Base-by-base conservation (phyloP, 768 basidiomycete genomes). In the Mycena crocata region DNA sequence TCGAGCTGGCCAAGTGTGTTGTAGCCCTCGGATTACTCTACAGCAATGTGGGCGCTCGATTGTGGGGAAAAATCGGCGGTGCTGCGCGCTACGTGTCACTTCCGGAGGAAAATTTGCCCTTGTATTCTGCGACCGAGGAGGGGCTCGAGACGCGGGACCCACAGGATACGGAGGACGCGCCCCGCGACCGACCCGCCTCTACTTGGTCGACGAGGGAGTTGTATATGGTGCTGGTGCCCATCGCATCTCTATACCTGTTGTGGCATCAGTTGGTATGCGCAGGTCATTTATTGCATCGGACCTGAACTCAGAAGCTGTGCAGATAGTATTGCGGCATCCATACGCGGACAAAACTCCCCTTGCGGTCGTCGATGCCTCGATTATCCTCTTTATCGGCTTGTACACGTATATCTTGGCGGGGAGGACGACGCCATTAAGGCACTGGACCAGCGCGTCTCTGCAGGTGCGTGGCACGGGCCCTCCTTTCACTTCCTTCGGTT, bases 371-470 rank as follows among this genome's bases (percentile, higher is more conserved):
- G 61, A 62, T 49, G 51, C 40, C 2, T 19, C 55, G 17, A 15
- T 42, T 1, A 54, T 62, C 12, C 19, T 62, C 3, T 44, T 62
- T 26, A n/a, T 46, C 19, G 61, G 30, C 2, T 12, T 62, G 5
- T 26, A 62, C 14, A 52, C 34, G 8, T 55, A 52, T 30, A 7
- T 54, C 9, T 17, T 62, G 2, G 5, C 12, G 1, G 51, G 50
- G 23, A 37, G 26, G 50, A 32, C 28, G 14, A 52, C 44, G 3
- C 61, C 50, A 0, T 30, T 52, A 6, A 12, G 51, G 15, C 51
- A 62, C 13, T 52, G 50, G 40, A 62, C 61, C 14, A 62, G 61
- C 12, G 50, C 51, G 0, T 39, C 34, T 21, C 61, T 62, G 8
- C 61, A 62, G 51, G 61, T 30, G 30, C 12, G 60, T 52, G 19